Base-by-base conservation (phyloP, 148 eudicot genomes). In the Rhododendron vialii region DNA sequence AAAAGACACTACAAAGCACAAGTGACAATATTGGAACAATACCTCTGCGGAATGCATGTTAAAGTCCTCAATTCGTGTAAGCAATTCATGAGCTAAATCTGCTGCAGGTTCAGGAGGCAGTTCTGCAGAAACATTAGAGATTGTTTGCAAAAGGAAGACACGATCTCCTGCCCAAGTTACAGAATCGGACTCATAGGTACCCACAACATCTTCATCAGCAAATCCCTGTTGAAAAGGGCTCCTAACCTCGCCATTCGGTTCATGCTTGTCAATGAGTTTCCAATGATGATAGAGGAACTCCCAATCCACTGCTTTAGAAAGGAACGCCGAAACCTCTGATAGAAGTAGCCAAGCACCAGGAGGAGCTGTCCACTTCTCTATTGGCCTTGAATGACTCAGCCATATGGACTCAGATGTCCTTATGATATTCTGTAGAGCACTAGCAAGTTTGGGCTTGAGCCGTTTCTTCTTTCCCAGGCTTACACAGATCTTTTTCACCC, bases 291-390 rank as follows among this genome's bases (percentile, higher is more conserved):
- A 92, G 81, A 98, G 95, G 85, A 98, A 98, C 86, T 92, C 93
- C 98, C 99, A 98, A 47, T 95, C 93, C 65, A 95, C 92, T 80
- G 95, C 87, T 91, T 94, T 92, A 53, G 94, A 89, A 86, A 93
- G 93, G 85, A 91, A 94, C 78, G 89, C 80, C 33, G 99, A 98
- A 63, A 98, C 98, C 86, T 93, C 95, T 50, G 98, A 94, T 81
- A 98, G 89, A 87, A 98, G 94, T 86, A 98, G 85, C 99, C 99
- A 98, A 77, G 96, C 93, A 78, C 99, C 99, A 71, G 95, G 92
- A 83, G 99, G 98, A 61, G 99, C 98, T 65, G 95, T 93, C 99
- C 99, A 98, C 83, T 94, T 98, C 88, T 94, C 96, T 86, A 98
- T 94, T 26, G 95, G 94, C 95, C 86, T 92, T 71, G 93, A 87